Conservation (phyloP, 2,329 filamentous ascomycete species). For the Colletotrichum sansevieriae region DNA sequence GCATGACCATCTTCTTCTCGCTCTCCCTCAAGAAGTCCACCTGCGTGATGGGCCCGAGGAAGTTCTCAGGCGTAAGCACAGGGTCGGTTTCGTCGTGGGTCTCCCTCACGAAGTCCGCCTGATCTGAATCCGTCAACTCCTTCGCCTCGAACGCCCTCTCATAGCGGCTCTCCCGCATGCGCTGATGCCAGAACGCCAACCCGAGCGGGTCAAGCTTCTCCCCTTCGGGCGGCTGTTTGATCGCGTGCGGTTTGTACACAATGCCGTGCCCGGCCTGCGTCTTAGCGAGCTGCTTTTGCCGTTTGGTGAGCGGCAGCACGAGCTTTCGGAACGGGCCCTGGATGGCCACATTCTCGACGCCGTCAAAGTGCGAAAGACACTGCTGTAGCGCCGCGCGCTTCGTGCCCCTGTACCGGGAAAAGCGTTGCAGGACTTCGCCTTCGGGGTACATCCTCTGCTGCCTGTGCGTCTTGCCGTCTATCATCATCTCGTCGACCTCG, state of each 20-base stretch:
- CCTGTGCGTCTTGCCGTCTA: slow-evolving; percentile 13
- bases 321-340: slow-evolving; percentile 54
- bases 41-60: slow-evolving; percentile 47
- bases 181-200: slow-evolving; percentile 48
- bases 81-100: slow-evolving; percentile 3
- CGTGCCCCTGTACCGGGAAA: slow-evolving; percentile 55
- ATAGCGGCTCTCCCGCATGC: slow-evolving; percentile 45
- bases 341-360: slow-evolving; percentile 52
- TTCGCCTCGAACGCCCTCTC: slow-evolving; percentile 45
- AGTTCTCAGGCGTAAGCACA: slow-evolving; percentile 48
- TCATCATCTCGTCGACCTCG: slow-evolving; percentile 39
- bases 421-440: slow-evolving; percentile 45
- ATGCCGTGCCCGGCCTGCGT: slow-evolving; percentile 16
- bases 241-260: slow-evolving; percentile 36
- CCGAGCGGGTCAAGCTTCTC: slow-evolving; percentile 48
- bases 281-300: slow-evolving; percentile 40
- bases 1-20: slow-evolving; percentile 46
- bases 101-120: slow-evolving; percentile 32
- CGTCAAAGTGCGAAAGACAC: slow-evolving; percentile 54
- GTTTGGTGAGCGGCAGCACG: slow-evolving; percentile 51
- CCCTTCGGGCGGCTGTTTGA: slow-evolving; percentile 26
- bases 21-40: slow-evolving; percentile 45
- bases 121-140: slow-evolving; percentile 42
- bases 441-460: slow-evolving; percentile 35
- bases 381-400: slow-evolving; percentile 61